Evolutionary conservation across 257 asterid genomes (phyloP), one percentile per base, ranked within the genome.

Genomic region (Rehmannia glutinosa): DNA sequence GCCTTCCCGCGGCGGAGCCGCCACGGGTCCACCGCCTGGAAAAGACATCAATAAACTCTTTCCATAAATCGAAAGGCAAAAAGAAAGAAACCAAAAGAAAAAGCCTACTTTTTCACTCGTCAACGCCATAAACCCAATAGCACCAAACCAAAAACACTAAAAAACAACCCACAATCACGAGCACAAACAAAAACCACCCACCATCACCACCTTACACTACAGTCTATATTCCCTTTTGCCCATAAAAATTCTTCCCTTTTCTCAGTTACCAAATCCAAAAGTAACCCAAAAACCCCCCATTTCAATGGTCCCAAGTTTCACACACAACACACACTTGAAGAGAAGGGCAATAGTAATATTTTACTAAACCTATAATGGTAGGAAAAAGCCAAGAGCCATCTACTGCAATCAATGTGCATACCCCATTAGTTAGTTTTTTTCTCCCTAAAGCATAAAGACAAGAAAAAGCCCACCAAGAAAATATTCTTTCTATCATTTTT

Each of bases 181-280:
- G 82, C 78, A 50, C 50, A 62, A 25, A 70, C 62, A 36, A 32
- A 36, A 71, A 62, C 74, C 75, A 54, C 52, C 58, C 53, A 46
- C 25, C 8, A 20, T 30, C 33, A 39, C 65, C 35, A 43, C 25
- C 39, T 32, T n/a, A 43, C 43, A 11, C 66, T 1, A 11, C 51
- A 61, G 4, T 5, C 46, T 56, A 19, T 16, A 64, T 52, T 69
- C 76, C 70, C 53, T 51, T 66, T 11, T n/a, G n/a, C 33, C 71
- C 62, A 32, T 62, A 42, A 17, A 66, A 73, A 77, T 33, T 66
- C 38, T 1, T 28, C 9, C 52, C 62, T 43, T 25, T 46, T 69
- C 52, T 64, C 75, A 33, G 77, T 76, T 69, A 43, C 85, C 82
- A 73, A 62, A 62, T 73, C 76, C 73, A 23, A 61, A 78, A 76